Evolutionary conservation across 1,139 yeast species (phyloP).

Genomic region (Geotrichum aggregatum): DNA sequence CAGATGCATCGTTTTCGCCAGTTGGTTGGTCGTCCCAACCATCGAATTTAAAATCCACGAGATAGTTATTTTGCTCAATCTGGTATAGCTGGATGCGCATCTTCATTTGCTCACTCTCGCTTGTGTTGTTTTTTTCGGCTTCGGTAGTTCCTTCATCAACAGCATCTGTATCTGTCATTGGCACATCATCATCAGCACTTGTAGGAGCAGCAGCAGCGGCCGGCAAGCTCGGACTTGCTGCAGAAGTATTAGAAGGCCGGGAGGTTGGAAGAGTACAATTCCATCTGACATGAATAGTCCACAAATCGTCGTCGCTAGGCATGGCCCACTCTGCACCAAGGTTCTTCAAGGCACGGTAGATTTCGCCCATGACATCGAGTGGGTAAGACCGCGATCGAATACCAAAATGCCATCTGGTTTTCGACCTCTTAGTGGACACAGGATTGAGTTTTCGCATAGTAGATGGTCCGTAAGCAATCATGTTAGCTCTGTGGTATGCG

Average conservation of each 20-base stretch:
- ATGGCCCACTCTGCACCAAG: conserved; percentile 97
- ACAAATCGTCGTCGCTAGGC: conserved; percentile 79
- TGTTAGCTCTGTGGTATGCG: conserved; percentile 87
- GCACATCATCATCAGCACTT: conserved; percentile 13
- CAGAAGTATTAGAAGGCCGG: conserved; percentile 24
- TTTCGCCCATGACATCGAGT: conserved; percentile 97
- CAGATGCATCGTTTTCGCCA: conserved; percentile 23
- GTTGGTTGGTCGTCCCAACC: conserved; percentile 68
- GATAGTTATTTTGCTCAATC: conserved; percentile 88
- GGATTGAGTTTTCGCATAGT: conserved; percentile 58
- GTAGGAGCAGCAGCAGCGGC: conserved; percentile 21
- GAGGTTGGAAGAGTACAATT: conserved; percentile 55
- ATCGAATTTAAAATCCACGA: conserved; percentile 95
- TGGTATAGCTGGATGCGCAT: conserved; percentile 97
- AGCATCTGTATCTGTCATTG: conserved; percentile 6
- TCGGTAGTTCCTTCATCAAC: conserved; percentile 14
- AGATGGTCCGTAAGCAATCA: conserved; percentile 49
- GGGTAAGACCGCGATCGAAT: conserved; percentile 95
- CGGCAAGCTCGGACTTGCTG: conserved; percentile 23
- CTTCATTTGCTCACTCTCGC: conserved; percentile 64
- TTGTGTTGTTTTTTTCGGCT: conserved; percentile 5
- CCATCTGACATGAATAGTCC: conserved; percentile 98
- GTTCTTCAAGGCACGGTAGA: conserved; percentile 86
- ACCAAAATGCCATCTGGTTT: conserved; percentile 98
- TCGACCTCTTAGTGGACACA: conserved; percentile 74